These are phyloP conservation scores for Coemansia reversa DNA, from an alignment of 192 early-diverging fungal species.

Conservation along the genomic window DNA sequence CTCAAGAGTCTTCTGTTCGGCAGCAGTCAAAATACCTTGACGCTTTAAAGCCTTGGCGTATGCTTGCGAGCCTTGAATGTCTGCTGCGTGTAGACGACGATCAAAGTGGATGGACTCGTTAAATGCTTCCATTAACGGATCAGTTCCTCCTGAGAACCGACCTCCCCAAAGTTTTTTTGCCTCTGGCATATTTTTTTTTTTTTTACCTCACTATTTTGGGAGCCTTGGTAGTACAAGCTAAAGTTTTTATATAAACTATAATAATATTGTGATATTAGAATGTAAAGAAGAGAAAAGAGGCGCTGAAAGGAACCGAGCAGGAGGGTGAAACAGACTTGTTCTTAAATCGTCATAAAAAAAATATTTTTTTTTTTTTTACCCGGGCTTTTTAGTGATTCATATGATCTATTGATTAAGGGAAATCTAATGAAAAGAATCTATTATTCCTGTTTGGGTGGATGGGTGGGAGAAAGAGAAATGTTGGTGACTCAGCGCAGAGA, in stretches of 20 bases:
- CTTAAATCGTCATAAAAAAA: neutral
- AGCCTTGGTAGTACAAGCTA: too few relatives aligned
- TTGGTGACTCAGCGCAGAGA: neutral
- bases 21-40: slow-evolving; percentile 72
- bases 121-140: slow-evolving; percentile 96
- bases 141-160: slow-evolving; percentile 84
- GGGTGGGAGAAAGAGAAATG: slow-evolving; percentile 7
- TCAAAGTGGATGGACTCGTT: slow-evolving; percentile 96
- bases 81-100: slow-evolving; percentile 86
- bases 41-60: slow-evolving; percentile 80
- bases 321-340: too few relatives aligned
- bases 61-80: slow-evolving; percentile 83
- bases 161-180: slow-evolving; percentile 76
- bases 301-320: neutral
- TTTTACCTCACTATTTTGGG: too few relatives aligned
- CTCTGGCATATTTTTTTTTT: slow-evolving; percentile 12
- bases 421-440: too few relatives aligned
- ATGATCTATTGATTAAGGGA: too few relatives aligned
- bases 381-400: too few relatives aligned
- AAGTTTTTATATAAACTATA: too few relatives aligned
- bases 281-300: neutral
- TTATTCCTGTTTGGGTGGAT: too few relatives aligned
- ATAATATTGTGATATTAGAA: slow-evolving; percentile 9
- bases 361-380: neutral
- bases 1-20: slow-evolving; percentile 72